These are phyloP conservation scores for Hemisphaericaspora subhashii DNA, from an alignment of 1,139 yeast species.

Conservation along the genomic window DNA sequence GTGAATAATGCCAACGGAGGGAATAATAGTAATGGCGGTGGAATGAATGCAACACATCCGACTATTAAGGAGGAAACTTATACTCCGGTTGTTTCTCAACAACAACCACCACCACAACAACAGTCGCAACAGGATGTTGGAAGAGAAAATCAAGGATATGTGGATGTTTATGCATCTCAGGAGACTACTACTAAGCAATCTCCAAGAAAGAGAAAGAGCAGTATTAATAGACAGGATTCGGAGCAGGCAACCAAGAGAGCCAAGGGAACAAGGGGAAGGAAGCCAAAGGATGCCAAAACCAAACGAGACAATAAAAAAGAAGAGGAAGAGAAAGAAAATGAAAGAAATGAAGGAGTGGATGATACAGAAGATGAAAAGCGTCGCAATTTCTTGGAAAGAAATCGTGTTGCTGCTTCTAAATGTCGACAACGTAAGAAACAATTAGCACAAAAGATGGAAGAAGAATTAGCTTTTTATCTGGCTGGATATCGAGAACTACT, in stretches of 20 bases:
- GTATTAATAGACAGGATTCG: background rate
- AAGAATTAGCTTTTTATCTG: constrained; percentile 67
- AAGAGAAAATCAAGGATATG: background rate
- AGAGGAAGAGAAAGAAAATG: constrained; percentile 5
- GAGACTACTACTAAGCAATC: background rate
- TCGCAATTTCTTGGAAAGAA: constrained; percentile 80
- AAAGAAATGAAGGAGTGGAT: constrained; percentile 12
- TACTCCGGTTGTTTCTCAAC: constrained; percentile 16
- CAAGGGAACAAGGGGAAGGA: constrained; percentile 3
- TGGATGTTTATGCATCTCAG: background rate
- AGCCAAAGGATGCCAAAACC: constrained; percentile 20
- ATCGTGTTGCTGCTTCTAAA: constrained; percentile 92
- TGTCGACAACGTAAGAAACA: constrained; percentile 95
- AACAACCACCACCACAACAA: constrained; percentile 12
- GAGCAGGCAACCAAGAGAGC: constrained; percentile 6
- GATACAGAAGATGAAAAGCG: constrained; percentile 76
- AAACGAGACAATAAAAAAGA: constrained; percentile 45
- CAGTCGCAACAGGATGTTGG: constrained; percentile 8
- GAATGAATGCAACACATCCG: constrained; percentile 35
- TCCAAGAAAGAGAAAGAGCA: constrained; percentile 4
- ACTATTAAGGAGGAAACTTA: constrained; percentile 6
- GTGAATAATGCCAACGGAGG: constrained; percentile 16
- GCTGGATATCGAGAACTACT: constrained; percentile 70
- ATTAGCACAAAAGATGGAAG: constrained; percentile 79
- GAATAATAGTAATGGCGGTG: constrained; percentile 17